Evolutionary conservation across 2,329 filamentous ascomycete species (phyloP).

Genomic region (Dactylellina cionopaga): DNA sequence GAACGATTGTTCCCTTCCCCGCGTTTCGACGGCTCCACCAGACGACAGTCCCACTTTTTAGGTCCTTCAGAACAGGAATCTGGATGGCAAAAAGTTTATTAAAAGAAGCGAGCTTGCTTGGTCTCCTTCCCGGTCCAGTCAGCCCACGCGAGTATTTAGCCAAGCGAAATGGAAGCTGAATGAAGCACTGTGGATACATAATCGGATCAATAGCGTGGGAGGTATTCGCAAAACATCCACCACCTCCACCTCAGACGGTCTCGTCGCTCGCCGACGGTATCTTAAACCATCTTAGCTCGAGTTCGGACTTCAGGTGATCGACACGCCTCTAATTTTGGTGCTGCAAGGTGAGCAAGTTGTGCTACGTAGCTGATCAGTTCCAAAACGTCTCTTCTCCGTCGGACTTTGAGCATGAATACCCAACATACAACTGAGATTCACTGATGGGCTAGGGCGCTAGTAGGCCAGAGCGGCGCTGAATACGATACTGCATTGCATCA

Average conservation of each 20-base stretch:
- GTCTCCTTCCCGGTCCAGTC: conserved; percentile 35
- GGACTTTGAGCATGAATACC: conserved; percentile 10
- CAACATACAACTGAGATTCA: neutral
- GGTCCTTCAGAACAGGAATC: conserved; percentile 9
- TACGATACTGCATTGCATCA: conserved; percentile 42
- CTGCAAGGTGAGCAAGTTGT: conserved; percentile 51
- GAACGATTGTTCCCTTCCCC: conserved; percentile 37
- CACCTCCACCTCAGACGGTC: neutral
- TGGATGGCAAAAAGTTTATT: conserved; percentile 4
- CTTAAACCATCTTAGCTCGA: conserved; percentile 21
- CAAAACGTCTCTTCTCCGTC: conserved; percentile 1
- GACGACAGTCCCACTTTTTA: conserved; percentile 32
- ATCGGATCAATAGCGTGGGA: conserved; percentile 42
- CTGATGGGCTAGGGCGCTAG: neutral
- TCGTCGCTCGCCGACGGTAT: conserved; percentile 44
- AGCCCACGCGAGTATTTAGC: conserved; percentile 46
- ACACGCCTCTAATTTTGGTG: conserved; percentile 34
- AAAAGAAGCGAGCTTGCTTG: conserved; percentile 44
- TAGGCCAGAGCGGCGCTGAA: conserved; percentile 13
- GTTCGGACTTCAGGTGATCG: conserved; percentile 39
- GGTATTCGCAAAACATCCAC: conserved; percentile 38
- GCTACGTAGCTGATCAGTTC: conserved; percentile 18
- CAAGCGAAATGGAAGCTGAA: conserved; percentile 40
- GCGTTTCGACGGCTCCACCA: conserved; percentile 51
- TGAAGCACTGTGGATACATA: conserved; percentile 27